A percentile compares a stretch with the other conserved stretches of the same genome.
Conservation (phyloP, 2,329 filamentous ascomycete genomes). For the Botrytis deweyae region DNA sequence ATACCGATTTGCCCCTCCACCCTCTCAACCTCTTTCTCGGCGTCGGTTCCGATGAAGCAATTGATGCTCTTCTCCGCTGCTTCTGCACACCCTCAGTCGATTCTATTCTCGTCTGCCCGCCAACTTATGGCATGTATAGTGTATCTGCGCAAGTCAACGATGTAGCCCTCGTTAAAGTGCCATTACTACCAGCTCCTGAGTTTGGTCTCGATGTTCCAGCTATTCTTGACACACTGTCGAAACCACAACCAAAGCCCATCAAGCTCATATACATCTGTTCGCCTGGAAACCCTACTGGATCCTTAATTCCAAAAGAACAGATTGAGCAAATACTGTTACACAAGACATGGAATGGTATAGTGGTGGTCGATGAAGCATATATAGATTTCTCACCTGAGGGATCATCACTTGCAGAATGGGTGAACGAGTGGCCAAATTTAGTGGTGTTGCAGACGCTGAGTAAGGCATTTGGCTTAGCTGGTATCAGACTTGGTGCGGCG, state of each 20-base stretch:
- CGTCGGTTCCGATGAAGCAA: constrained; percentile 94
- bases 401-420: constrained; percentile 85
- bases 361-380: constrained; percentile 94
- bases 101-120: constrained; percentile 90
- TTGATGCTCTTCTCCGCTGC: constrained; percentile 88
- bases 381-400: constrained; percentile 85
- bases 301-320: constrained; percentile 72
- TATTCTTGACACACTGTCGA: constrained; percentile 64
- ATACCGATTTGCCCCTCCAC: constrained; percentile 70
- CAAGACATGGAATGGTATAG: constrained; percentile 90
- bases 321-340: constrained; percentile 74
- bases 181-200: constrained; percentile 66
- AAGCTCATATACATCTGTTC: constrained; percentile 94
- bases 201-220: constrained; percentile 74
- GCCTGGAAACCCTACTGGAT: constrained; percentile 90
- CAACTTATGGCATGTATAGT: constrained; percentile 97
- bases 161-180: constrained; percentile 80
- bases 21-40: constrained; percentile 90
- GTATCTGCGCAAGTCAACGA: constrained; percentile 96
- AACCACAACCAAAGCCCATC: constrained; percentile 59
- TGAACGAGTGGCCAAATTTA: constrained; percentile 87
- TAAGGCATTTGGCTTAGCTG: constrained; percentile 94
- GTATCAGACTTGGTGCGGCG: constrained; percentile 83
- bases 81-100: constrained; percentile 88
- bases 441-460: constrained; percentile 98